phyloP scores from a whole-genome alignment of 352 stramenopile genomes.

The Phytophthora palmivora region DNA sequence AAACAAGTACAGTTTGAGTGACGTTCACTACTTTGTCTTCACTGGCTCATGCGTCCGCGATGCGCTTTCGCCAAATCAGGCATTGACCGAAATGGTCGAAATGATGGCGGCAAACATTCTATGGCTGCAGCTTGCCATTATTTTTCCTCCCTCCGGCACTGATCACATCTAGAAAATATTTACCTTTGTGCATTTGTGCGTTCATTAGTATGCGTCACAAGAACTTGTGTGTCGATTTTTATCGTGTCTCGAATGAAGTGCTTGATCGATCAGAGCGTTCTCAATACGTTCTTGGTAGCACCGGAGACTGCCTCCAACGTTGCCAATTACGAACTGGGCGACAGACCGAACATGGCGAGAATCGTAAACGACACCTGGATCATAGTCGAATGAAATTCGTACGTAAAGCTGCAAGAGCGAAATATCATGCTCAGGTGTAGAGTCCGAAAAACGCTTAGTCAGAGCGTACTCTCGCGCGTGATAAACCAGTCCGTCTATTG shows the following conservation, averaged over 20 bases:
- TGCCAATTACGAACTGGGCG: slow-evolving; percentile 51
- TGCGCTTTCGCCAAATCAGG: background rate
- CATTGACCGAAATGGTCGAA: slow-evolving; percentile 11
- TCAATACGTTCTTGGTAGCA: slow-evolving; percentile 56
- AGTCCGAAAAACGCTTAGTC: slow-evolving; percentile 41
- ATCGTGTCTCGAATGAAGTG: slow-evolving; percentile 2
- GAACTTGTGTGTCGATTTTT: too few relatives aligned
- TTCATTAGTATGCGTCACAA: too few relatives aligned
- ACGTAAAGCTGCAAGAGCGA: slow-evolving; percentile 60
- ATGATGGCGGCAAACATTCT: too few relatives aligned
- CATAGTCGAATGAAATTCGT: slow-evolving; percentile 54
- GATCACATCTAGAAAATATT: too few relatives aligned
- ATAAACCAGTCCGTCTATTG: slow-evolving; percentile 25
- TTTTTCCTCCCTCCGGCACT: too few relatives aligned
- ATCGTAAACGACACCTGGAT: slow-evolving; percentile 30
- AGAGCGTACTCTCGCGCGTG: slow-evolving; percentile 40
- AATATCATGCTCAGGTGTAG: slow-evolving; percentile 33
- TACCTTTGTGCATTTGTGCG: too few relatives aligned
- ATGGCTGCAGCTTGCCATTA: too few relatives aligned
- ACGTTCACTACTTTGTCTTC: background rate
- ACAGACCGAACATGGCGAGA: slow-evolving; percentile 43
- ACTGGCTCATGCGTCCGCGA: background rate
- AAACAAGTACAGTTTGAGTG: slow-evolving; percentile 3
- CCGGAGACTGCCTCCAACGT: slow-evolving; percentile 40
- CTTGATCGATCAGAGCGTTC: slow-evolving; percentile 41